These are phyloP conservation scores for Tricholoma hemisulphureum DNA, from an alignment of 768 basidiomycete genomes.

Conservation along the genomic window DNA sequence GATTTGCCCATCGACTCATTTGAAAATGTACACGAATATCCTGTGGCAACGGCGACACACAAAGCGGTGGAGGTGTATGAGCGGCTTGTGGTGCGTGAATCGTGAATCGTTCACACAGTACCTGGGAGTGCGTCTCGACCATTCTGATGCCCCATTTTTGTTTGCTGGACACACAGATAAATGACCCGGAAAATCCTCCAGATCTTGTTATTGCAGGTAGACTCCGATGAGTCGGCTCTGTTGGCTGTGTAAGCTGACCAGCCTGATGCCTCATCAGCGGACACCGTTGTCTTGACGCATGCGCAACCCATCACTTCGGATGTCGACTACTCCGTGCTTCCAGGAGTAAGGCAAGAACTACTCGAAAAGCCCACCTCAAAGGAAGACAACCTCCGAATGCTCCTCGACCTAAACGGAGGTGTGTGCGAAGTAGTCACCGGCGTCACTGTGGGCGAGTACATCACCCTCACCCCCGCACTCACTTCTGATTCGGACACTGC, in stretches of 20 bases:
- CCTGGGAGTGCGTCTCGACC: too few relatives aligned
- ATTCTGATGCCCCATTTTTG: too few relatives aligned
- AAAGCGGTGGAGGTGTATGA: slow-evolving; percentile 89
- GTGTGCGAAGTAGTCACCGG: slow-evolving; percentile 94
- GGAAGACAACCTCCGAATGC: slow-evolving; percentile 82
- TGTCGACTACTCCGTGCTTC: slow-evolving; percentile 51
- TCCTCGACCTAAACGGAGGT: slow-evolving; percentile 81
- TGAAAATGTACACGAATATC: slow-evolving; percentile 70
- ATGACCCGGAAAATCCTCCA: slow-evolving; percentile 65
- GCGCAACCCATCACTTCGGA: slow-evolving; percentile 59
- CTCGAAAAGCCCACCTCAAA: slow-evolving; percentile 85
- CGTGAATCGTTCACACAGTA: too few relatives aligned
- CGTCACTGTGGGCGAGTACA: slow-evolving; percentile 66
- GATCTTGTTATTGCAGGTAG: slow-evolving; percentile 79
- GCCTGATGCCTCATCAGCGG: slow-evolving; percentile 52
- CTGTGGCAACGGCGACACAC: slow-evolving; percentile 70
- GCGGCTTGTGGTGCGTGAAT: slow-evolving; percentile 55
- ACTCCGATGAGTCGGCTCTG: slow-evolving; percentile 7
- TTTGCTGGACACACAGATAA: too few relatives aligned
- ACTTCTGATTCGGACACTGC: not conserved
- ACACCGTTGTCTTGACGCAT: slow-evolving; percentile 91
- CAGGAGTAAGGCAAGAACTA: slow-evolving; percentile 61
- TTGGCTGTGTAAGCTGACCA: not conserved
- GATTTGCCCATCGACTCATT: slow-evolving; percentile 67
- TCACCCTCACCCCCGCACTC: not conserved